Percentiles rank a stretch among this genome's conserved stretches.
Evolutionary conservation across 352 stramenopile genomes (phyloP).

Genomic region (Phytopythium vexans): DNA sequence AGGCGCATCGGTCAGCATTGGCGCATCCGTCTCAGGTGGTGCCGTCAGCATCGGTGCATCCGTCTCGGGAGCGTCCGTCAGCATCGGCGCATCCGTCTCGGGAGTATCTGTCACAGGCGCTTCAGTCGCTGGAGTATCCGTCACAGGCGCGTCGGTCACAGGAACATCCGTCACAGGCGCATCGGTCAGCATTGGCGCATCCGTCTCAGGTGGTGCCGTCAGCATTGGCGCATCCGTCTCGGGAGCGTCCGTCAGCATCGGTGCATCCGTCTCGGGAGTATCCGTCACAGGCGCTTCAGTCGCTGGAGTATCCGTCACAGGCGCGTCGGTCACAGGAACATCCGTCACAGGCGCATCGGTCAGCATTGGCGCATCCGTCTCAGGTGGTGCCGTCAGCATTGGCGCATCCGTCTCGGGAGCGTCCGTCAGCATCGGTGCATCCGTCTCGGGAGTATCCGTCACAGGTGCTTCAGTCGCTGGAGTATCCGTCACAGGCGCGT

Average conservation of each 20-base stretch:
- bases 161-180: neutral
- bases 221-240: conserved; percentile 1
- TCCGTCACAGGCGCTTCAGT: conserved; percentile 3
- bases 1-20: neutral
- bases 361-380: conserved; percentile 2
- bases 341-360: neutral
- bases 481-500: conserved; percentile 5
- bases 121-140: neutral
- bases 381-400: neutral
- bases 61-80: neutral
- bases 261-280: conserved; percentile 2
- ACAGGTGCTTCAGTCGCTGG: conserved; percentile 1
- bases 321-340: neutral
- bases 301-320: conserved; percentile 1
- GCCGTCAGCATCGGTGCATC: conserved; percentile 2
- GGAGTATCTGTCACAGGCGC: conserved; percentile 5
- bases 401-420: conserved; percentile 2
- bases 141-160: conserved; percentile 3
- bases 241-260: neutral
- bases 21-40: conserved; percentile 3
- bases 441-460: conserved; percentile 1
- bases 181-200: neutral
- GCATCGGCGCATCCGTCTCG: conserved; percentile 1
- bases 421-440: neutral
- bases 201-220: conserved; percentile 2